Base-by-base conservation (phyloP, 148 eudicot genomes). In the Heliamphora exappendiculata region DNA sequence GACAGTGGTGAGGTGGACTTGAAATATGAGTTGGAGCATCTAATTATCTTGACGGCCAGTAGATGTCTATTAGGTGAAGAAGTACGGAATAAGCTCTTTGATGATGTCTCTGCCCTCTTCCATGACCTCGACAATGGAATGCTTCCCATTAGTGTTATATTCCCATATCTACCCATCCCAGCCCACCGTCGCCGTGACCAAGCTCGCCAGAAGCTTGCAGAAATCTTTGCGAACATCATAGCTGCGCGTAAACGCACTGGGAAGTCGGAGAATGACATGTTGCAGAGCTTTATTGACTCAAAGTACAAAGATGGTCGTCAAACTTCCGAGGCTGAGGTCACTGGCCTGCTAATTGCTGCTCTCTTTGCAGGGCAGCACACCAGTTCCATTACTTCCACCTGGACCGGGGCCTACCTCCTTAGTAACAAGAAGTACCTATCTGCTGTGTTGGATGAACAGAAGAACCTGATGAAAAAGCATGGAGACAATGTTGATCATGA, bases 361-460 rank as follows among this genome's bases (percentile, higher is more conserved):
- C 87, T 94, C 26, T 94, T 94, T 76, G 98, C 97, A 8, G 98
- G 98, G 59, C 98, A 94, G 77, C 98, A 92, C 78, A 94, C 98
- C 1, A 94, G 98, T 62, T 92, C 98, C 62, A 94, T 94, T 70
- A 94, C 98, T 37, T 94, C 98, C 66, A 88, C 89, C 22, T 94
- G 98, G 98, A 88, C 98, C 0, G 98, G 97, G 20, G 97, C 97
- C 4, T 94, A 92, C 82, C 97, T 94, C 76, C 83, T 92, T 9
- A 77, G 83, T 37, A 63, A 87, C 82, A 85, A 87, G 67, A 76
- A 84, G 37, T 88, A 75, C 85, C 58, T 90, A 64, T 72, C 90
- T 0, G 80, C 83, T 14, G 98, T 90, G 29, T 34, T 83, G 44
- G 88, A 90, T 17, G 97, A 94, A 79, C 98, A 94, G 75, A 85